These are phyloP conservation scores for Aspergillus biplanus DNA, from an alignment of 495 filamentous ascomycete genomes.

Conservation along the genomic window DNA sequence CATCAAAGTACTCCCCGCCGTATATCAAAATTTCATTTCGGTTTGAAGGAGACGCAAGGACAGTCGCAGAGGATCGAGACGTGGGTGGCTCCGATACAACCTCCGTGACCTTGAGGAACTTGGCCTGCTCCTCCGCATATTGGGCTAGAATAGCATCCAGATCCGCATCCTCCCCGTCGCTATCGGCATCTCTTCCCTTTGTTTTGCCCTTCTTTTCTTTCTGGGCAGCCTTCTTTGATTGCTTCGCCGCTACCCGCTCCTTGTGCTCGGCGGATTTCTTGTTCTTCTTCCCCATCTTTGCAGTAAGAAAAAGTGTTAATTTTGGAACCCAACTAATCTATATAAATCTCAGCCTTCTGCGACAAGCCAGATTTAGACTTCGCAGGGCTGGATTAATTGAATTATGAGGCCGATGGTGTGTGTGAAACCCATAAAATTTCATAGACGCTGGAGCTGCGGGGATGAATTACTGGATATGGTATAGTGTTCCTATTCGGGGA, in stretches of 20 bases:
- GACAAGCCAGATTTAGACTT: not conserved
- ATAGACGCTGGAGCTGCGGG: too few species aligned
- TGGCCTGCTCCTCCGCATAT: slow-evolving; percentile 81
- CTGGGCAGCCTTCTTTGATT: slow-evolving; percentile 64
- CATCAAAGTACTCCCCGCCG: slow-evolving; percentile 78
- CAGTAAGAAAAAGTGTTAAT: not conserved
- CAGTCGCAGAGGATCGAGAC: slow-evolving; percentile 74
- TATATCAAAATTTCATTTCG: slow-evolving; percentile 89
- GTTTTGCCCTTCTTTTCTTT: slow-evolving; percentile 77
- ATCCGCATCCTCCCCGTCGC: slow-evolving; percentile 90
- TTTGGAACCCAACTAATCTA: not conserved
- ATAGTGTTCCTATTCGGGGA: too few species aligned
- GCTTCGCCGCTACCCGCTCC: slow-evolving; percentile 56
- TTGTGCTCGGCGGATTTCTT: slow-evolving; percentile 61
- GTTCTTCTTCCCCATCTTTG: slow-evolving; percentile 55
- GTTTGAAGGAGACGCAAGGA: slow-evolving; percentile 83
- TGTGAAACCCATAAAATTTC: not conserved
- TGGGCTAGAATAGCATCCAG: slow-evolving; percentile 95
- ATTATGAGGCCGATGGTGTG: not conserved
- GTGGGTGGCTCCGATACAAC: slow-evolving; percentile 72
- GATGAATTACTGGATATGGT: too few species aligned
- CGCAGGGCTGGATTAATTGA: not conserved
- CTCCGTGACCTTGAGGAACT: slow-evolving; percentile 93
- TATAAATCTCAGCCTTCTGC: not conserved
- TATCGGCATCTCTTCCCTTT: slow-evolving; percentile 64